Conservation (phyloP, 2,329 filamentous ascomycete genomes). For the Hymenoscyphus albidus region DNA sequence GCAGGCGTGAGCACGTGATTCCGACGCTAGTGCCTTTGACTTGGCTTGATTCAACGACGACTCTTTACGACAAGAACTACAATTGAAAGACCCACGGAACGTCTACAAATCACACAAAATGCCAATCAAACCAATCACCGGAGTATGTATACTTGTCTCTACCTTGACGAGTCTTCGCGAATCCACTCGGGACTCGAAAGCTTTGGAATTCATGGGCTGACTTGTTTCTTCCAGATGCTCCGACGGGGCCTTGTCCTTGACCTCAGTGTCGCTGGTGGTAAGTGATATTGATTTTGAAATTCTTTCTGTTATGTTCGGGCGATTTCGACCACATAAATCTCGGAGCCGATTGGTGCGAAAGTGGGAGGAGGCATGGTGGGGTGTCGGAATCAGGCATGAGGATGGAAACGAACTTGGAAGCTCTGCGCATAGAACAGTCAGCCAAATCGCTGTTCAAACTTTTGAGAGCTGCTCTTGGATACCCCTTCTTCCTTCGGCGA, state of each 20-base stretch:
- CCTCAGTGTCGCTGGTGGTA: constrained; percentile 53
- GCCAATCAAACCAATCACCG: constrained; percentile 38
- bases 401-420: not conserved
- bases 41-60: constrained; percentile 27
- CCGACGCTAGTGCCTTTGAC: not conserved
- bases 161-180: not conserved
- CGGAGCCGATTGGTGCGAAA: not conserved
- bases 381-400: not conserved
- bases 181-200: constrained; percentile 13
- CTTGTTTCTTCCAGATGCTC: constrained; percentile 47
- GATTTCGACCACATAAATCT: not conserved
- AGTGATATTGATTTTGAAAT: constrained; percentile 27
- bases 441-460: not conserved
- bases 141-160: constrained; percentile 29
- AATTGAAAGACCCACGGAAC: constrained; percentile 29
- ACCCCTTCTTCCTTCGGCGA: not conserved
- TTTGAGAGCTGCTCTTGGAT: not conserved
- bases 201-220: constrained; percentile 28
- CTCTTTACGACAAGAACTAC: constrained; percentile 28
- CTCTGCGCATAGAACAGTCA: not conserved
- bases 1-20: not conserved
- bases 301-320: not conserved
- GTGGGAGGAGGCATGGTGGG: not conserved
- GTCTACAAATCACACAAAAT: constrained; percentile 29
- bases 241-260: constrained; percentile 55